Percentiles rank a stretch among this genome's conserved stretches.
Conservation (phyloP, 1,284 basidiomycete species). For the Ganoderma resinaceum region DNA sequence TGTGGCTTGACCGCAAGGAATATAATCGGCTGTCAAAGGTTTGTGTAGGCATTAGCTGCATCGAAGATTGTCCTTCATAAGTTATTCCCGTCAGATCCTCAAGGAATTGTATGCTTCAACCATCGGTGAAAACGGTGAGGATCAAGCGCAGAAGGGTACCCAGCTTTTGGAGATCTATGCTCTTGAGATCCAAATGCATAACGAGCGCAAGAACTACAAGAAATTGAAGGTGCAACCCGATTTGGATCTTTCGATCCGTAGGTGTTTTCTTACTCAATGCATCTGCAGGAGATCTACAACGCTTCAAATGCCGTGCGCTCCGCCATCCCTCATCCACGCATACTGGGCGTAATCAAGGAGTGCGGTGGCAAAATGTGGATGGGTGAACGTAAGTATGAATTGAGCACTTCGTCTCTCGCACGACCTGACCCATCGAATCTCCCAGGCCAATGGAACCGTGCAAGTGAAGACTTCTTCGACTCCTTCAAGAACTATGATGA, state of each 20-base stretch:
- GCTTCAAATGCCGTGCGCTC: constrained; percentile 93
- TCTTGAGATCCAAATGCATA: constrained; percentile 99
- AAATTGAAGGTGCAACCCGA: constrained; percentile 80
- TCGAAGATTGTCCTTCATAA: background rate
- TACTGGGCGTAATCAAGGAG: constrained; percentile 99
- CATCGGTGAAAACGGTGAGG: constrained; percentile 71
- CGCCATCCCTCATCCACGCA: constrained; percentile 97
- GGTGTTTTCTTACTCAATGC: constrained; percentile 5
- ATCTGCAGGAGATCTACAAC: constrained; percentile 90
- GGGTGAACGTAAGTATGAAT: constrained; percentile 84
- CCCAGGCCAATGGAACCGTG: constrained; percentile 94
- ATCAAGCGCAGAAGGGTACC: constrained; percentile 89
- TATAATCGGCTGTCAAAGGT: constrained; percentile 84
- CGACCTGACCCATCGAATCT: background rate
- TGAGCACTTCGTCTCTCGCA: too few species aligned
- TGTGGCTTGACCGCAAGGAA: constrained; percentile 97
- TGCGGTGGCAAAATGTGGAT: constrained; percentile 99
- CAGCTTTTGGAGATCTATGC: constrained; percentile 98
- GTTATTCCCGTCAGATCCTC: constrained; percentile 58
- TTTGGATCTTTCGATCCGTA: constrained; percentile 8
- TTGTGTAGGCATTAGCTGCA: background rate
- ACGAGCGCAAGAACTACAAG: constrained; percentile 93
- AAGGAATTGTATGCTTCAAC: constrained; percentile 77
- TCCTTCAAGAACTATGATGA: constrained; percentile 99
- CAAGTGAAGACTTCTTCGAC: constrained; percentile 98